Base-by-base conservation (phyloP, 139 green algal species). In the Ostreobium quekettii region DNA sequence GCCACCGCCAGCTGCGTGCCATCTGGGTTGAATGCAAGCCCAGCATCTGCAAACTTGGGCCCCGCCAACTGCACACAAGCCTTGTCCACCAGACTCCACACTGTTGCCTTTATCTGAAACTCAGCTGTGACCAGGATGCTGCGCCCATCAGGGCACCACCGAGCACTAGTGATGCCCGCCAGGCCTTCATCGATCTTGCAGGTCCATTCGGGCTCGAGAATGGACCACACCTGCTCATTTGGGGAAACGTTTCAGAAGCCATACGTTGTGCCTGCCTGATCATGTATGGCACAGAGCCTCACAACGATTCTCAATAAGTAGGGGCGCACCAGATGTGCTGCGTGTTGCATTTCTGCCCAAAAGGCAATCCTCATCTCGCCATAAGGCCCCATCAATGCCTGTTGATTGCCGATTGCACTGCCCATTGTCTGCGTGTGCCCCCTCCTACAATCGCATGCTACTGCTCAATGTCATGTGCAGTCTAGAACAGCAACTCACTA, bases 101-200 rank as follows among this genome's bases (percentile, higher is more conserved):
- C 69, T 1, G 85, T 89, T 22, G 88, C 71, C 22, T 87, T 86
- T 36, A 97, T 74, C 32, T 84, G 71, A 48, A 96, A 96, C 49
- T 91, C 82, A 2, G 91, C 81, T 2, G 82, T 72, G 36, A 85
- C 60, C 36, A 96, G 33, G 35, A 97, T 74, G 31, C 87, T 75
- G 3, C 68, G 30, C 31, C 86, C 82, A 47, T 88, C 79, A 48
- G 83, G 80, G 2, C 69, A 75, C 83, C 83, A 83, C 24, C 69
- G 53, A 5, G 64, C 77, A 1, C 38, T 26, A 7, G 64, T 53
- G 31, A 83, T 72, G 32, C 80, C 84, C 36, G 87, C 88, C 1
- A 86, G 80, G 0, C 83, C 86, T 72, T 96, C 89, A 36, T 94
- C 85, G 36, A 97, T 91, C 61, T 85, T 90, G 79, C 90, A 97